These are phyloP conservation scores for Plasmodium gallinaceum DNA, from an alignment of 169 alveolate species.

Conservation along the genomic window DNA sequence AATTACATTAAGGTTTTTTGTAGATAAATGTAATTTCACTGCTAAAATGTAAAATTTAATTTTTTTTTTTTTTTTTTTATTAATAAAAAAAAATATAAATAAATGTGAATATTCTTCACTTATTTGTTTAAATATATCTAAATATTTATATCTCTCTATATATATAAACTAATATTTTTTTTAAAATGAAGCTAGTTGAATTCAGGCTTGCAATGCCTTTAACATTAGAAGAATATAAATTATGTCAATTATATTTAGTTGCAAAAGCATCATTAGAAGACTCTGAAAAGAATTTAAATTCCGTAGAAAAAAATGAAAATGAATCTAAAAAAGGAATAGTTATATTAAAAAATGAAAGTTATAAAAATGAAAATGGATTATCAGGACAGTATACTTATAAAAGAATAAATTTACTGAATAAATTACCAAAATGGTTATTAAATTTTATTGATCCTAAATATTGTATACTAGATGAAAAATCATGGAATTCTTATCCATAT, in stretches of 20 bases:
- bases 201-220: constrained; percentile 81
- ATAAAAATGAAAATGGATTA: constrained; percentile 26
- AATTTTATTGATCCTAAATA: constrained; percentile 78
- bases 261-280: constrained; percentile 79
- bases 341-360: constrained; percentile 59
- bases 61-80: too few relatives aligned
- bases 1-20: too few relatives aligned
- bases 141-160: not conserved
- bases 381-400: constrained; percentile 77
- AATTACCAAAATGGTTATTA: constrained; percentile 81
- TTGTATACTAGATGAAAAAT: constrained; percentile 78
- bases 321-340: constrained; percentile 56
- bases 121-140: not conserved
- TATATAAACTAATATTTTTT: not conserved
- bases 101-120: not conserved
- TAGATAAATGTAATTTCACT: too few relatives aligned
- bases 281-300: constrained; percentile 5
- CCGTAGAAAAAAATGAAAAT: constrained; percentile 1
- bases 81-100: not conserved
- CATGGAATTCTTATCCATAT: constrained; percentile 65
- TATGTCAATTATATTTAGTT: constrained; percentile 78
- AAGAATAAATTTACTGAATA: constrained; percentile 73
- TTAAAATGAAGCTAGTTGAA: constrained; percentile 69
- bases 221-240: constrained; percentile 78
- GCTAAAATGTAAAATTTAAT: too few relatives aligned